phyloP scores from a whole-genome alignment of 805 yeast species.

The Saturnispora dispora region DNA sequence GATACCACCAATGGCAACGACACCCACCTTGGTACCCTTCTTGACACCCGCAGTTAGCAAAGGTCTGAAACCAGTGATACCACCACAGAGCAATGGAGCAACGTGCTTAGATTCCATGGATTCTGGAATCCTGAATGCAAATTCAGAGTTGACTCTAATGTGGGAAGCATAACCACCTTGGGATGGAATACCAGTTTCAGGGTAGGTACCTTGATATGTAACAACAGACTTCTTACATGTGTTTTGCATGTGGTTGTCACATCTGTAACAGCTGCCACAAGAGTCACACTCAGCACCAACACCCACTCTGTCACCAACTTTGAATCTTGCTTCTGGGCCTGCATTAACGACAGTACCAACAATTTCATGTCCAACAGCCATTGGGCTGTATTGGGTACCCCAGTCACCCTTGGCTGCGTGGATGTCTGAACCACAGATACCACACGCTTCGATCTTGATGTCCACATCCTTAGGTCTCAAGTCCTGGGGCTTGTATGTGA shows the following conservation, averaged over 20 bases:
- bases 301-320: slow-evolving; percentile 44
- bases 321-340: slow-evolving; percentile 28
- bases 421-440: slow-evolving; percentile 44
- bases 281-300: slow-evolving; percentile 37
- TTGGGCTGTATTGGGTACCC: slow-evolving; percentile 14
- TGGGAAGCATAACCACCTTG: slow-evolving; percentile 46
- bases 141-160: slow-evolving; percentile 34
- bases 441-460: slow-evolving; percentile 38
- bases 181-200: slow-evolving; percentile 35
- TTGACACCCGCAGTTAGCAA: slow-evolving; percentile 34
- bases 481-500: slow-evolving; percentile 14
- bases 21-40: slow-evolving; percentile 42
- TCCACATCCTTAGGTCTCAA: slow-evolving; percentile 27
- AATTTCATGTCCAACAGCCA: slow-evolving; percentile 39
- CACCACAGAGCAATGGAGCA: slow-evolving; percentile 52
- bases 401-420: slow-evolving; percentile 33
- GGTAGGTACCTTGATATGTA: slow-evolving; percentile 44
- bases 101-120: slow-evolving; percentile 32
- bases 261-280: slow-evolving; percentile 33
- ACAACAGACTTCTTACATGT: slow-evolving; percentile 41
- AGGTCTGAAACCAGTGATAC: slow-evolving; percentile 46
- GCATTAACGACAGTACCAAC: slow-evolving; percentile 33
- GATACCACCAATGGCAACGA: slow-evolving; percentile 39
- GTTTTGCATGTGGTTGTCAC: slow-evolving; percentile 29
- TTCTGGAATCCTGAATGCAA: slow-evolving; percentile 42